These are phyloP conservation scores for Fomitopsis palustris DNA, from an alignment of 1,284 basidiomycete genomes.

Conservation along the genomic window DNA sequence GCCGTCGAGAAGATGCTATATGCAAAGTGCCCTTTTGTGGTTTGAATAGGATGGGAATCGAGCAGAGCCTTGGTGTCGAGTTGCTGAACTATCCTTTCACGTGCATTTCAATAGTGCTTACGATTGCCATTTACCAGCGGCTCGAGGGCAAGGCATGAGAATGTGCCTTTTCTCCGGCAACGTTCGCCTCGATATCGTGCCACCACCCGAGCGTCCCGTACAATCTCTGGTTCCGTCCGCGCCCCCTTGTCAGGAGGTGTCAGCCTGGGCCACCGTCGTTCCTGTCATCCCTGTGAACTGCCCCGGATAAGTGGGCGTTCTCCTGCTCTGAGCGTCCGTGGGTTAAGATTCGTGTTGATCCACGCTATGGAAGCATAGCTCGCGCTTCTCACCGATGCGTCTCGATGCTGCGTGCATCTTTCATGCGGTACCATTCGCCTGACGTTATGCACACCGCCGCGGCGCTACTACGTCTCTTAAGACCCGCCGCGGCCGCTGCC, in stretches of 20 bases:
- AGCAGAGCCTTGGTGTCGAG: not conserved
- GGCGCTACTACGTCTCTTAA: conserved; percentile 7
- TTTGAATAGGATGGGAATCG: not conserved
- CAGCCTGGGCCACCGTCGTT: not conserved
- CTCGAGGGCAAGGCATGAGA: not conserved
- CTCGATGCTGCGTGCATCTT: conserved; percentile 2
- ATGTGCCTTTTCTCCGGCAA: not conserved
- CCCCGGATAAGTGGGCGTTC: not conserved
- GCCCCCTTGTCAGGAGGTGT: conserved; percentile 2
- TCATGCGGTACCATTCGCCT: not conserved
- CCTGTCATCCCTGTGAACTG: not conserved
- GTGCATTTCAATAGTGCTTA: not conserved
- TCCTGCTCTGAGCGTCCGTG: not conserved
- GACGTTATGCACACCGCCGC: conserved; percentile 4
- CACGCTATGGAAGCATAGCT: conserved; percentile 1
- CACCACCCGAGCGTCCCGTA: not conserved
- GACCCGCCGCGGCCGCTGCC: not conserved
- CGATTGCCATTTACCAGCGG: not conserved
- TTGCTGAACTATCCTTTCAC: not conserved
- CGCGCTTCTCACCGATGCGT: not conserved
- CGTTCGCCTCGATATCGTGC: not conserved
- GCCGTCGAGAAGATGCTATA: not conserved
- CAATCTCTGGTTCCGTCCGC: not conserved
- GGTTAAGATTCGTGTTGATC: not conserved
- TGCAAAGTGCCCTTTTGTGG: not conserved